These are phyloP conservation scores for Yamadazyma dendronema DNA, from an alignment of 1,139 yeast genomes.

Conservation along the genomic window DNA sequence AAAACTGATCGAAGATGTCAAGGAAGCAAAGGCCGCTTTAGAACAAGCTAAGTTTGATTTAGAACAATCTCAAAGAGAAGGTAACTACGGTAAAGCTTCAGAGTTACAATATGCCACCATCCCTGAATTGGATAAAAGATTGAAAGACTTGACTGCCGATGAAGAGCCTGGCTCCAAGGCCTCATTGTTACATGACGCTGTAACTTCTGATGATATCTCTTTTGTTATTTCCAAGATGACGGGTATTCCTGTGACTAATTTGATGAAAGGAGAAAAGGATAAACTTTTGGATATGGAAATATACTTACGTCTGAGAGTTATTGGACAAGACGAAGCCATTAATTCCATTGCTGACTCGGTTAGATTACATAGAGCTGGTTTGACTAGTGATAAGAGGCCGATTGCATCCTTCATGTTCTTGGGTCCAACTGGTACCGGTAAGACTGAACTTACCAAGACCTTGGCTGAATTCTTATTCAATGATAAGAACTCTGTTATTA, in stretches of 20 bases:
- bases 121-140: constrained; percentile 69
- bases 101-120: constrained; percentile 84
- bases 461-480: constrained; percentile 90
- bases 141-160: constrained; percentile 45
- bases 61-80: constrained; percentile 79
- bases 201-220: constrained; percentile 91
- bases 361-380: constrained; percentile 92
- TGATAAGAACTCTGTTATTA: constrained; percentile 77
- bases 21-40: constrained; percentile 73
- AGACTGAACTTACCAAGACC: constrained; percentile 90
- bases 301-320: constrained; percentile 70
- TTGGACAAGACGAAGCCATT: constrained; percentile 96
- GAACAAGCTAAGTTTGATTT: constrained; percentile 83
- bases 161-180: constrained; percentile 25
- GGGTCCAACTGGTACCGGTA: constrained; percentile 99
- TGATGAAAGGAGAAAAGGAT: constrained; percentile 93
- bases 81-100: constrained; percentile 85
- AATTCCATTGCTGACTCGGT: constrained; percentile 90
- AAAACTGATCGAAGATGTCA: constrained; percentile 68
- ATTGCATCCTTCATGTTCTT: constrained; percentile 94
- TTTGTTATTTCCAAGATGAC: constrained; percentile 91
- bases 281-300: constrained; percentile 85
- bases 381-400: constrained; percentile 90
- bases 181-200: constrained; percentile 79
- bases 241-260: constrained; percentile 90